Evolutionary conservation across 1,284 basidiomycete species (phyloP).

Genomic region (Mycosarcoma mackinlayi): DNA sequence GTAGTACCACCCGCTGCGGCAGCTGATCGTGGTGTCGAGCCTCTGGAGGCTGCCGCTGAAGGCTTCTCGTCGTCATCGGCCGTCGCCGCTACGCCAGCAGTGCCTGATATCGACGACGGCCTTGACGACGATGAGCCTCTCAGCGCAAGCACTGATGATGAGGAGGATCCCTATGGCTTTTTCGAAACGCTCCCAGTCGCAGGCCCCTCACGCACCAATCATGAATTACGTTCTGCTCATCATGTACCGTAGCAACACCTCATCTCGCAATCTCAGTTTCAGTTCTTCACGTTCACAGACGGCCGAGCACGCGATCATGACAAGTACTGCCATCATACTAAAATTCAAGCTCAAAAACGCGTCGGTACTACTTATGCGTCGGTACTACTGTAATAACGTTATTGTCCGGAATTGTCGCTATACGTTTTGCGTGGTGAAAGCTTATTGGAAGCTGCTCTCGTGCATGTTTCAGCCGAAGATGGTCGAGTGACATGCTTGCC

Average conservation of each 20-base stretch:
- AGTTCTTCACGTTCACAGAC: background rate
- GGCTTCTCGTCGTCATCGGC: background rate
- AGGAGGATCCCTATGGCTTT: background rate
- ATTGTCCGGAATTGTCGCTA: no score
- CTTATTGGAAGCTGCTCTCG: no score
- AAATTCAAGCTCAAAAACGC: background rate
- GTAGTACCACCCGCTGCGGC: conserved; percentile 1
- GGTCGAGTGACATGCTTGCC: no score
- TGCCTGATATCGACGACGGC: background rate
- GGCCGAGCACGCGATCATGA: background rate
- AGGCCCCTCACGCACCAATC: background rate
- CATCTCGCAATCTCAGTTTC: conserved; percentile 4
- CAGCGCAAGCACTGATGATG: conserved; percentile 1
- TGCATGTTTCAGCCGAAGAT: no score
- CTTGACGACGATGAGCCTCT: conserved; percentile 8
- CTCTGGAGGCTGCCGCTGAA: background rate
- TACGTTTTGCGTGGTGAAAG: no score
- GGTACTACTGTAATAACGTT: background rate
- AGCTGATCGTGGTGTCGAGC: background rate
- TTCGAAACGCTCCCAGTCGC: conserved; percentile 1
- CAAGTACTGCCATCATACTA: background rate
- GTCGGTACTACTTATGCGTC: background rate
- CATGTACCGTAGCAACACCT: conserved; percentile 13
- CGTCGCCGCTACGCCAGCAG: background rate
- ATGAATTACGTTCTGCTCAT: background rate